Conservation (phyloP, 2,329 filamentous ascomycete genomes). For the Ophiobolus disseminans region DNA sequence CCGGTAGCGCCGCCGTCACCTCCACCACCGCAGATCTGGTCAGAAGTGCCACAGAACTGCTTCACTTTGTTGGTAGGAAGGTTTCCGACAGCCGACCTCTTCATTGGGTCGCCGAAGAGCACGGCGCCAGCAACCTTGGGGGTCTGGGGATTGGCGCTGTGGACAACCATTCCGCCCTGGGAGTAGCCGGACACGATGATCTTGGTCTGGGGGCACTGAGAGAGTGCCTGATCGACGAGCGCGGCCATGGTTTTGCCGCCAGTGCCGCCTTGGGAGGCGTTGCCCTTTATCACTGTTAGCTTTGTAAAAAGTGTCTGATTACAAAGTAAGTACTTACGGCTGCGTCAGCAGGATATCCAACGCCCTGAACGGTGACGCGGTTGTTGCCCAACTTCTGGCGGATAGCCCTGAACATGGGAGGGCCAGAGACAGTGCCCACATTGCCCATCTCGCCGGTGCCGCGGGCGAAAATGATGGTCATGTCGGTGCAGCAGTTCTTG, state of each 20-base stretch:
- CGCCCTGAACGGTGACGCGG: constrained; percentile 41
- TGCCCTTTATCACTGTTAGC: constrained; percentile 27
- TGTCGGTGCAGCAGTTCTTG: constrained; percentile 49
- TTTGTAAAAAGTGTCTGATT: background rate
- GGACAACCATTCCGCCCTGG: constrained; percentile 45
- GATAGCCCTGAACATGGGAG: constrained; percentile 43
- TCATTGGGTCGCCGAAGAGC: constrained; percentile 42
- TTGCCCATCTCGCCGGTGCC: constrained; percentile 53
- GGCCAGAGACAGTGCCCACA: constrained; percentile 52
- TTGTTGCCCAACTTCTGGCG: constrained; percentile 34
- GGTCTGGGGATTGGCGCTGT: constrained; percentile 34
- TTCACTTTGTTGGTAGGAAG: constrained; percentile 29
- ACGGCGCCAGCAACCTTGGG: constrained; percentile 34
- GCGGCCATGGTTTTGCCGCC: constrained; percentile 38
- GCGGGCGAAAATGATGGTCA: constrained; percentile 55
- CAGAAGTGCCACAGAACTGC: constrained; percentile 38
- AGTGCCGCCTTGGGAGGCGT: constrained; percentile 31
- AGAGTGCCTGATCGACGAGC: constrained; percentile 30
- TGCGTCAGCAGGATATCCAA: constrained; percentile 39
- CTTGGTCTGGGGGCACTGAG: constrained; percentile 41
- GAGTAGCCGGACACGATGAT: constrained; percentile 43
- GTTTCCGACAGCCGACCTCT: constrained; percentile 29
- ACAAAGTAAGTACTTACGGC: constrained; percentile 24
- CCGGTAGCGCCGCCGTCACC: constrained; percentile 34
- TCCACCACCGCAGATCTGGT: constrained; percentile 20